These are phyloP conservation scores for Penicillium simplicissimum DNA, from an alignment of 495 filamentous ascomycete genomes.

Conservation along the genomic window DNA sequence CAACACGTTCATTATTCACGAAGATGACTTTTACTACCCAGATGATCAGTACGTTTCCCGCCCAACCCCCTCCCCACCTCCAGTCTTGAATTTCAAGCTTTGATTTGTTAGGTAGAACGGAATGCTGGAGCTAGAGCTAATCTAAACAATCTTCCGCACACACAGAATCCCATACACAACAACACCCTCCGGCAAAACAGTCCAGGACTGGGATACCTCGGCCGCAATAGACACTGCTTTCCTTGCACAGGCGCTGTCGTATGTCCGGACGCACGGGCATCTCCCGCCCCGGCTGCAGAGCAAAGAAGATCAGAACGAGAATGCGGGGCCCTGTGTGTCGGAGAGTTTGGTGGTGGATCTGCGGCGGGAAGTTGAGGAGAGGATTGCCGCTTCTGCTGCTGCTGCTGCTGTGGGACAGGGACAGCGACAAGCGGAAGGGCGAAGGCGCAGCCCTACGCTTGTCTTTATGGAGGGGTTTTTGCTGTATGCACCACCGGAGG, in stretches of 20 bases:
- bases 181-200: conserved; percentile 43
- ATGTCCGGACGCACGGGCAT: conserved; percentile 65
- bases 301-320: conserved; percentile 75
- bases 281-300: conserved; percentile 65
- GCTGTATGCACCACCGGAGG: conserved; percentile 57
- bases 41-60: conserved; percentile 64
- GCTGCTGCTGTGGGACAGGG: background rate
- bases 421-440: too few species aligned
- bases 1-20: conserved; percentile 74
- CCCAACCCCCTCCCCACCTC: background rate
- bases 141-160: too few species aligned
- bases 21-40: conserved; percentile 88
- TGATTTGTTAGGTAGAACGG: too few species aligned
- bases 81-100: background rate
- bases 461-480: conserved; percentile 82
- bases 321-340: conserved; percentile 53
- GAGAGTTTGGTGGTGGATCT: conserved; percentile 19
- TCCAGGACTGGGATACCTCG: conserved; percentile 87
- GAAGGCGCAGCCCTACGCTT: conserved; percentile 25
- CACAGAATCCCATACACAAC: conserved; percentile 53
- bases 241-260: conserved; percentile 58
- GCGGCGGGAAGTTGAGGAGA: conserved; percentile 15
- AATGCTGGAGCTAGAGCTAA: background rate
- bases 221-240: conserved; percentile 67
- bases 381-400: conserved; percentile 2